Conservation (phyloP, 495 filamentous ascomycete genomes). For the Penicillium coffeae region DNA sequence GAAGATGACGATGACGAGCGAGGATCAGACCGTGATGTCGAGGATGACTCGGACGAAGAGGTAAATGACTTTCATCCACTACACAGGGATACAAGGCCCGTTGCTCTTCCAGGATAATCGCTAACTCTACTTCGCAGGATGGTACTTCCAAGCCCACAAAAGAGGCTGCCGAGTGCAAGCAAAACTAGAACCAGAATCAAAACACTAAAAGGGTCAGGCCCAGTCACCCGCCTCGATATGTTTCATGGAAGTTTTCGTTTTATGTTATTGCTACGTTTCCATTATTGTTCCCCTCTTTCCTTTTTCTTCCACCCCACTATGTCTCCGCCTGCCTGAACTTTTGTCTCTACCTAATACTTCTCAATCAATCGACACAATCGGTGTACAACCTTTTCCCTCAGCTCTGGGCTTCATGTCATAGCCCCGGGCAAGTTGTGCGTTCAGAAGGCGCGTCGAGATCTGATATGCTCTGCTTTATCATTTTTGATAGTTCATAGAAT, state of each 20-base stretch:
- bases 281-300: slow-evolving; percentile 5
- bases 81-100: too few relatives aligned
- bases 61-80: slow-evolving; percentile 52
- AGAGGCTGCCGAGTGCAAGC: slow-evolving; percentile 99
- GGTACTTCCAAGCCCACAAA: slow-evolving; percentile 96
- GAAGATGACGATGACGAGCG: slow-evolving; percentile 80
- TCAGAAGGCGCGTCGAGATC: not conserved
- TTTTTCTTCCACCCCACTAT: slow-evolving; percentile 12
- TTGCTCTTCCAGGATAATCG: too few relatives aligned
- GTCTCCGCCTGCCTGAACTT: slow-evolving; percentile 27
- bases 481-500: not conserved
- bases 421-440: not conserved
- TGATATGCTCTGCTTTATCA: not conserved
- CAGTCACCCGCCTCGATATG: slow-evolving; percentile 13
- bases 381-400: slow-evolving; percentile 13
- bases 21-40: slow-evolving; percentile 46
- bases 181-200: slow-evolving; percentile 59
- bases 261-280: slow-evolving; percentile 31
- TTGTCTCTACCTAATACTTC: slow-evolving; percentile 29
- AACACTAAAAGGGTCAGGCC: not conserved
- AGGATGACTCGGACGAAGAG: slow-evolving; percentile 88
- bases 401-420: not conserved
- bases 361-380: slow-evolving; percentile 32
- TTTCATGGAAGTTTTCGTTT: slow-evolving; percentile 24
- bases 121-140: slow-evolving; percentile 57